These are phyloP conservation scores for Amphichorda felina DNA, from an alignment of 2,329 filamentous ascomycete genomes.

Conservation along the genomic window DNA sequence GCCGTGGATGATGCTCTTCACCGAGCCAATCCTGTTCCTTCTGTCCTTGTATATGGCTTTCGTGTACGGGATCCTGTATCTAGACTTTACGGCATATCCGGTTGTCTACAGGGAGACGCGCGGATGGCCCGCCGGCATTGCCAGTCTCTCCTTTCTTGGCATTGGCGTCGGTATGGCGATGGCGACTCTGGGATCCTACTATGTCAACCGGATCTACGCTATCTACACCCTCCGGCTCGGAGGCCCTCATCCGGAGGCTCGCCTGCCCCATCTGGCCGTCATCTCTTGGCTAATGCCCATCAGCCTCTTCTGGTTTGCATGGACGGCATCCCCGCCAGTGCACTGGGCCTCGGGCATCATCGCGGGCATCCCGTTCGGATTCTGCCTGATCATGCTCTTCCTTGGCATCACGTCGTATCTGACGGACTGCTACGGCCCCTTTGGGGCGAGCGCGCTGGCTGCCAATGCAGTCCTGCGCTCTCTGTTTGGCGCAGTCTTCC, in stretches of 20 bases:
- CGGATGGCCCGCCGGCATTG: constrained; percentile 38
- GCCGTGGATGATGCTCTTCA: constrained; percentile 48
- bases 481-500: constrained; percentile 55
- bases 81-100: constrained; percentile 33
- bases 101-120: constrained; percentile 42
- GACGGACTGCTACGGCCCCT: constrained; percentile 56
- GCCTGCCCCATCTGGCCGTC: constrained; percentile 42
- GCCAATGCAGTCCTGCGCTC: constrained; percentile 58
- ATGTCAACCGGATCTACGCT: constrained; percentile 35
- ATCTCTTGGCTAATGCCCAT: constrained; percentile 41
- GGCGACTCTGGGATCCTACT: constrained; percentile 35
- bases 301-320: constrained; percentile 48
- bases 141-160: constrained; percentile 45
- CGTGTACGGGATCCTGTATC: constrained; percentile 33
- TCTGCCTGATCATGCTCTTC: constrained; percentile 47
- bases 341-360: constrained; percentile 36
- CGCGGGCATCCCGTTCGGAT: constrained; percentile 30
- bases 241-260: constrained; percentile 43
- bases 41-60: constrained; percentile 47
- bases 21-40: constrained; percentile 49
- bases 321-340: constrained; percentile 38
- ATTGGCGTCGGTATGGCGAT: constrained; percentile 37
- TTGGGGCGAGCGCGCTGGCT: constrained; percentile 57
- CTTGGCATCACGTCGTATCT: constrained; percentile 48
- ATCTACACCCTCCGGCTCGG: constrained; percentile 22